Evolutionary conservation across 2,329 filamentous ascomycete genomes (phyloP).

Genomic region (Conoideocrella luteorostrata): DNA sequence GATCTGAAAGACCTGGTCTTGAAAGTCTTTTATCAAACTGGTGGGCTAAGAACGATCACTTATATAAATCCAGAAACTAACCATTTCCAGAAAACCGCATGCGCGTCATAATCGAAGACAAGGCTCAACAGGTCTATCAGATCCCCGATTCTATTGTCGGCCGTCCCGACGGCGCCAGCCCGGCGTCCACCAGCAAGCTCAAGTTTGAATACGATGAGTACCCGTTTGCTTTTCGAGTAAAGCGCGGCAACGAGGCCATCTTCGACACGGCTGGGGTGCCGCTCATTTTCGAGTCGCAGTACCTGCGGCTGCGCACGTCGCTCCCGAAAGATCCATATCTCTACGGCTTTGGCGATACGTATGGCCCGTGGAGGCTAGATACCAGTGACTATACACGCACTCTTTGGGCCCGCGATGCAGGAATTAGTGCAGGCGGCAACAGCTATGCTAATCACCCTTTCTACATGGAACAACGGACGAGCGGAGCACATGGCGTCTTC

Average conservation of each 20-base stretch:
- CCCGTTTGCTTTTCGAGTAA: conserved; percentile 60
- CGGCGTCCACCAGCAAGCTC: conserved; percentile 26
- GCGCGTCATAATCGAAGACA: conserved; percentile 66
- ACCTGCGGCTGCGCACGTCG: conserved; percentile 60
- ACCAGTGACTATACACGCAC: conserved; percentile 63
- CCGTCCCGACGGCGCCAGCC: conserved; percentile 36
- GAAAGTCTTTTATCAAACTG: conserved; percentile 25
- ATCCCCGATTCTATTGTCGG: conserved; percentile 60
- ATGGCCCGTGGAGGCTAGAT: conserved; percentile 58
- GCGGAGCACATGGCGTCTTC: conserved; percentile 58
- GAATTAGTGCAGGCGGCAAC: conserved; percentile 54
- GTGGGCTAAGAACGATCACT: conserved; percentile 8
- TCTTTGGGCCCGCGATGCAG: conserved; percentile 62
- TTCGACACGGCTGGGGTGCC: conserved; percentile 61
- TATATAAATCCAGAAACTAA: background rate
- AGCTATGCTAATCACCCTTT: conserved; percentile 67
- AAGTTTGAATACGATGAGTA: conserved; percentile 29
- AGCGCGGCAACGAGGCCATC: conserved; percentile 35
- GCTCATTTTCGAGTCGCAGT: conserved; percentile 68
- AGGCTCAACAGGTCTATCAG: conserved; percentile 59
- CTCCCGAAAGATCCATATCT: conserved; percentile 61
- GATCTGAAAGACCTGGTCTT: conserved; percentile 19
- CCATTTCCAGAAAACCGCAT: conserved; percentile 41
- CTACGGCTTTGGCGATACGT: conserved; percentile 72
- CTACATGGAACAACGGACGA: conserved; percentile 65